Conservation (phyloP, 1,284 basidiomycete genomes). For the Paramarasmius palmivorus region DNA sequence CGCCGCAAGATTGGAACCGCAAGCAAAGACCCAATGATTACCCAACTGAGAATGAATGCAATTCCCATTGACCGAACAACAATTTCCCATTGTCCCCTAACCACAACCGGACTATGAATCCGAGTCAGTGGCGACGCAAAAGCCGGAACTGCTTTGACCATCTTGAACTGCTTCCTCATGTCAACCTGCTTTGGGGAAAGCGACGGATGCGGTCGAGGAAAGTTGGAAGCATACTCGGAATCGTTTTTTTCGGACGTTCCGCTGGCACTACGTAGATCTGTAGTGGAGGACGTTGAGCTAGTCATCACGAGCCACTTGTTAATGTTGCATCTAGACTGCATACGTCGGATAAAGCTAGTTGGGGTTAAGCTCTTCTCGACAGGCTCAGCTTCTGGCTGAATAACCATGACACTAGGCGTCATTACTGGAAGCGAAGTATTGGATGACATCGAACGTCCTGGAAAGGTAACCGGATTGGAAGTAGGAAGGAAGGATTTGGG, state of each 20-base stretch:
- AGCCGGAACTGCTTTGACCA: conserved; percentile 62
- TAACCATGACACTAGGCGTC: conserved; percentile 20
- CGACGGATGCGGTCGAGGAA: conserved; percentile 13
- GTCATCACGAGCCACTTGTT: conserved; percentile 20
- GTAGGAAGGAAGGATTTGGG: conserved; percentile 6
- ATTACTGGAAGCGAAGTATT: conserved; percentile 6
- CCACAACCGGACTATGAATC: conserved; percentile 67
- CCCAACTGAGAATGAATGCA: conserved; percentile 16
- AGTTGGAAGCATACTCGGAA: conserved; percentile 12
- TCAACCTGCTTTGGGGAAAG: conserved; percentile 16
- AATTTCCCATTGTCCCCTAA: conserved; percentile 78
- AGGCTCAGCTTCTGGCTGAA: conserved; percentile 23
- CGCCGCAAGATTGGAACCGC: conserved; percentile 16
- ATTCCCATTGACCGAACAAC: conserved; percentile 37
- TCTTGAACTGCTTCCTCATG: conserved; percentile 40
- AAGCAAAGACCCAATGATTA: conserved; percentile 16
- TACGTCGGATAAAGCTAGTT: conserved; percentile 33
- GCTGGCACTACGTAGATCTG: conserved; percentile 1
- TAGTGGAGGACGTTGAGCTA: conserved; percentile 7
- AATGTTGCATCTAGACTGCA: conserved; percentile 38
- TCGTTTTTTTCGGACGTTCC: background rate
- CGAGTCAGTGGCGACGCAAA: conserved; percentile 69
- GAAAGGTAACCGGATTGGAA: no score
- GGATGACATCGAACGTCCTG: background rate
- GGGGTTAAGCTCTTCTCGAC: conserved; percentile 20